Conservation (phyloP, 2,329 filamentous ascomycete species). For the Colletotrichum tanaceti region DNA sequence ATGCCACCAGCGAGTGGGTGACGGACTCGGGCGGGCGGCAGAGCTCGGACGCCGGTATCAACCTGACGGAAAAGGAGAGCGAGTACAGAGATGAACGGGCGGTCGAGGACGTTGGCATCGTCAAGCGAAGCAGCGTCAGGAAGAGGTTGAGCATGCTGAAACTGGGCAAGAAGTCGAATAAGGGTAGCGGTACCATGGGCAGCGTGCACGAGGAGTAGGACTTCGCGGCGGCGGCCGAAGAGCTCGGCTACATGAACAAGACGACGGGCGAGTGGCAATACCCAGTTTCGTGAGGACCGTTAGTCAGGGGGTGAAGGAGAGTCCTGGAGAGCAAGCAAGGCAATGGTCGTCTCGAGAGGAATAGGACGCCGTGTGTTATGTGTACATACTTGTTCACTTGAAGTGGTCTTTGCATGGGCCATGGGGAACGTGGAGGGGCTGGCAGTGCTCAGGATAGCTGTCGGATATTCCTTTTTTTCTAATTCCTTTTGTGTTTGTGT, state of each 20-base stretch:
- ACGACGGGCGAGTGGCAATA: slow-evolving; percentile 42
- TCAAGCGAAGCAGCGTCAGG: slow-evolving; percentile 73
- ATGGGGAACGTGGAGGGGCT: not conserved
- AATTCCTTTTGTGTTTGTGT: slow-evolving; percentile 1
- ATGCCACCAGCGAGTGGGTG: slow-evolving; percentile 47
- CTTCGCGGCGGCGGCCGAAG: slow-evolving; percentile 37
- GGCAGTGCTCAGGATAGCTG: slow-evolving; percentile 22
- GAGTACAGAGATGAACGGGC: slow-evolving; percentile 46
- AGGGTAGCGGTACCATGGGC: slow-evolving; percentile 63
- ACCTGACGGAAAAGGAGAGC: slow-evolving; percentile 43
- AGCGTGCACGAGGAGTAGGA: slow-evolving; percentile 67
- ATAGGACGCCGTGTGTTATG: not conserved
- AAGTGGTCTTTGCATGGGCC: not conserved
- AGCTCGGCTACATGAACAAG: slow-evolving; percentile 41
- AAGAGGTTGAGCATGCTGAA: slow-evolving; percentile 84
- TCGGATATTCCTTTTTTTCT: not conserved
- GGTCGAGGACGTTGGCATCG: slow-evolving; percentile 45
- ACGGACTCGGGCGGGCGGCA: slow-evolving; percentile 46
- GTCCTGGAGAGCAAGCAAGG: not conserved
- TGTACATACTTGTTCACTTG: slow-evolving; percentile 14
- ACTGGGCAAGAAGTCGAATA: slow-evolving; percentile 76
- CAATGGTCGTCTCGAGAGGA: not conserved
- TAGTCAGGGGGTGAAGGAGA: too few species aligned
- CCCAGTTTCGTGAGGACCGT: slow-evolving; percentile 36
- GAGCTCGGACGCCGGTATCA: slow-evolving; percentile 43